Evolutionary conservation across 139 green algal genomes (phyloP), one percentile per base, ranked within the genome.

Genomic region (Closterium sp.): DNA sequence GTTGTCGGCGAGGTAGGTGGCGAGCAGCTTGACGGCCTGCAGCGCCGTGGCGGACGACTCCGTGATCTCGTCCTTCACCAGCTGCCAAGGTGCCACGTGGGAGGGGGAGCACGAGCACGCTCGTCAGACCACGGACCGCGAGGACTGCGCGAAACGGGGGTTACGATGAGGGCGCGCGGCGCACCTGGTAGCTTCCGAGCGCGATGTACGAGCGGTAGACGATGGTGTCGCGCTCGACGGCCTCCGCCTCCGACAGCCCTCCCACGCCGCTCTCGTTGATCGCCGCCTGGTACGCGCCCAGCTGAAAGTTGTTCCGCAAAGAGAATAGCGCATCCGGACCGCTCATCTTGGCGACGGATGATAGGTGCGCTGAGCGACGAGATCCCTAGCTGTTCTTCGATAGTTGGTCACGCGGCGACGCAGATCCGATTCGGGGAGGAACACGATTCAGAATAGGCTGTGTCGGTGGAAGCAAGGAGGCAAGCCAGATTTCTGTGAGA

Each of bases 171-270:
- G 62, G 19, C 62, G 17, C 3, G 62, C 62, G 62, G 62, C 31
- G 31, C 31, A 89, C 31, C 31, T 89, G 31, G 31, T 89, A 97
- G 92, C 95, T 97, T 11, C 98, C 98, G 5, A 99, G 93, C 3
- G 97, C 98, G 34, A 99, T 98, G 95, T 99, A 99, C 1, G 97
- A 97, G 19, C 98, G 95, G 92, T 99, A 98, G 0, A 99, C 95
- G 89, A 97, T 97, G 31, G 95, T 94, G 87, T 99, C 98, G 0
- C 97, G 92, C 94, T 99, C 97, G 9, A 97, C 92, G 27, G 91
- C 89, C 31, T 99, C 96, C 5, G 92, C 87, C 5, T 98, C 97
- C n/a, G 93, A 95, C 34, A 99, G 92, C 30, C 92, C 92, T 13
- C 96, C 95, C 9, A 99, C 90, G 62, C 98, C 95, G 19, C 96